Conservation (phyloP, 2,329 filamentous ascomycete species). For the Fusarium chlamydosporum region DNA sequence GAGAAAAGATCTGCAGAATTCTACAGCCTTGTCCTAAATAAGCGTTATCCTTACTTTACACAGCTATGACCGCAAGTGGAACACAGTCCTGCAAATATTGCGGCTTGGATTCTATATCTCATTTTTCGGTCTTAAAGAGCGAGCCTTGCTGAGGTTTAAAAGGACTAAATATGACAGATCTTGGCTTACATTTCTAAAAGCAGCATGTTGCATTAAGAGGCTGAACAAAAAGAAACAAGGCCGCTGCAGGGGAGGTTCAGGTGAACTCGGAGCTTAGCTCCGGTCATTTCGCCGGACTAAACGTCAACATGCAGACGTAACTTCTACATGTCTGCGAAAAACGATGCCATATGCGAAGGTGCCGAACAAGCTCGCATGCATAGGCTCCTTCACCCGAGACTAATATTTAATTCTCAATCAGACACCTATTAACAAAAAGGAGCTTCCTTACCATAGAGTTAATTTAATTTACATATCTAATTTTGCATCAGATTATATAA, state of each 20-base stretch:
- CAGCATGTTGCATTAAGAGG: neutral
- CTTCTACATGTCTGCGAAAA: neutral
- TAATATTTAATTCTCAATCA: neutral
- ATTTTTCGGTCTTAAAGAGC: neutral
- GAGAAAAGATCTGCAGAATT: neutral
- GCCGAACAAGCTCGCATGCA: constrained; percentile 1
- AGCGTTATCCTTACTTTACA: constrained; percentile 1
- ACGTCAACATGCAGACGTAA: neutral
- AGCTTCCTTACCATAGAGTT: neutral
- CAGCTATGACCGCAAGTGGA: neutral
- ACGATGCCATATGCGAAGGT: constrained; percentile 4
- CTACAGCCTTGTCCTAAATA: constrained; percentile 2
- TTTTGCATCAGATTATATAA: neutral
- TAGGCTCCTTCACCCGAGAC: neutral
- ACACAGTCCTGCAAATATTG: neutral
- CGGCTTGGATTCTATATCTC: neutral
- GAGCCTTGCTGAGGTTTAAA: neutral
- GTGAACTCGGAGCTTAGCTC: neutral
- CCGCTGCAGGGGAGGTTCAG: neutral
- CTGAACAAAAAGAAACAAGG: neutral
- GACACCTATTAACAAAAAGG: neutral
- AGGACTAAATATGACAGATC: neutral
- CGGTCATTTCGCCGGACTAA: neutral
- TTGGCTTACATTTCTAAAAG: neutral
- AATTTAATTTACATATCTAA: neutral